Base-by-base conservation (phyloP, 352 stramenopile species). In the Phytopythium montanum region DNA sequence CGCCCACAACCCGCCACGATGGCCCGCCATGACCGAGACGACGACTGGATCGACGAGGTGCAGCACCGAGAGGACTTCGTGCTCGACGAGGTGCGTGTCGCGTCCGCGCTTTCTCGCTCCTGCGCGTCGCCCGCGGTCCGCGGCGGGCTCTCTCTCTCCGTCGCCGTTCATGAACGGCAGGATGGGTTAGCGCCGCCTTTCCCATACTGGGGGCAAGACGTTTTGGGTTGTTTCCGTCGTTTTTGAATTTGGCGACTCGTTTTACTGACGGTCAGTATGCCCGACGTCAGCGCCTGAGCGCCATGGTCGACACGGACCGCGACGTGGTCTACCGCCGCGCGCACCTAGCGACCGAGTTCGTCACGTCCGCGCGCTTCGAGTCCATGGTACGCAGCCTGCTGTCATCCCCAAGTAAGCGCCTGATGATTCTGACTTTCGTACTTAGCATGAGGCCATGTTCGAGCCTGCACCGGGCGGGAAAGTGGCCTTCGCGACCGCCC, bases 291-390 rank as follows among this genome's bases (percentile, higher is more conserved):
- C 70, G 71, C 59, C 72, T 81, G 59, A 70, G 55, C 42, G 60
- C 48, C 8, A 66, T 87, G 31, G 76, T 79, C 46, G 76, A 79
- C 33, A 54, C 60, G 29, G 74, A 85, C 26, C 67, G 69, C 16
- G 66, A 87, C 54, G 76, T 92, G 29, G 88, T 77, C 10, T 92
- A 90, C 63, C 82, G 82, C 29, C 82, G 82, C 54, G 78, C 75
- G 19, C 61, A 76, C 41, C 63, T 78, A 16, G 75, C 70, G 42
- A 75, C 76, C 5, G 69, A 76, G 60, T 88, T 88, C 56, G 72
- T 84, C 57, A 76, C 69, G 13, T 78, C 73, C n/a, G 29, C 49
- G 49, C 64, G 62, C 55, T 87, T 90, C 38, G 75, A 86, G 28
- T 70, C 77, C 14, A 59, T 90, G 72, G 81, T 90, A 60, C 23